These are phyloP conservation scores for Canavalia ensiformis DNA, from an alignment of 306 rosid species.

Conservation along the genomic window DNA sequence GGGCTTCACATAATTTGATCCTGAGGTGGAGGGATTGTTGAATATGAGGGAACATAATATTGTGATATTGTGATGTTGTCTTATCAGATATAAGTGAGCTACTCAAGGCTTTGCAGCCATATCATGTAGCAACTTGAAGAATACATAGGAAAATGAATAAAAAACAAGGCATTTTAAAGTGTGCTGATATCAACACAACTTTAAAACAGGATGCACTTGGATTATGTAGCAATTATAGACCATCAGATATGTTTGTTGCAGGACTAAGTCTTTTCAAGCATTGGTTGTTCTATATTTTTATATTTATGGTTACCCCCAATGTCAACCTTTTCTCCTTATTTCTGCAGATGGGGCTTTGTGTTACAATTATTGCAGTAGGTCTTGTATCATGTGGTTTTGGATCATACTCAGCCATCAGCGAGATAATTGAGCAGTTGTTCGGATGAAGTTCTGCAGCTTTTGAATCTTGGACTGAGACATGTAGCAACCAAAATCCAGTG, in stretches of 20 bases:
- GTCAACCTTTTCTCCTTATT: background rate
- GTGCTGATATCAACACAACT: background rate
- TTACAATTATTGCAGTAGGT: slow-evolving; percentile 66
- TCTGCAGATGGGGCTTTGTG: slow-evolving; percentile 67
- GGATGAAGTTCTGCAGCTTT: slow-evolving; percentile 49
- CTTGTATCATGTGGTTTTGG: slow-evolving; percentile 61
- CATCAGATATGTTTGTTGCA: background rate
- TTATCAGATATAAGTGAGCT: background rate
- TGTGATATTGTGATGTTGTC: too few species aligned
- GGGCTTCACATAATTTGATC: slow-evolving; percentile 1
- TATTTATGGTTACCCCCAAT: slow-evolving; percentile 1
- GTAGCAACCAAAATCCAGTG: slow-evolving; percentile 2
- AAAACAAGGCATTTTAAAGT: background rate
- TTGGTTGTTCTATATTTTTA: background rate
- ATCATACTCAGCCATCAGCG: slow-evolving; percentile 68
- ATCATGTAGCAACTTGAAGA: background rate
- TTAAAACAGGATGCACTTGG: background rate
- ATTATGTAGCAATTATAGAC: background rate
- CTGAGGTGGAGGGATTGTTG: background rate
- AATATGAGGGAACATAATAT: background rate
- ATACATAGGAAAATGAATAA: background rate
- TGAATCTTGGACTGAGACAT: slow-evolving; percentile 15
- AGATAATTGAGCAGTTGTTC: slow-evolving; percentile 60
- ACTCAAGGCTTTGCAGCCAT: background rate
- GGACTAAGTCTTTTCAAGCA: background rate